Conservation (phyloP, 768 basidiomycete species). For the Multifurca ochricompacta region DNA sequence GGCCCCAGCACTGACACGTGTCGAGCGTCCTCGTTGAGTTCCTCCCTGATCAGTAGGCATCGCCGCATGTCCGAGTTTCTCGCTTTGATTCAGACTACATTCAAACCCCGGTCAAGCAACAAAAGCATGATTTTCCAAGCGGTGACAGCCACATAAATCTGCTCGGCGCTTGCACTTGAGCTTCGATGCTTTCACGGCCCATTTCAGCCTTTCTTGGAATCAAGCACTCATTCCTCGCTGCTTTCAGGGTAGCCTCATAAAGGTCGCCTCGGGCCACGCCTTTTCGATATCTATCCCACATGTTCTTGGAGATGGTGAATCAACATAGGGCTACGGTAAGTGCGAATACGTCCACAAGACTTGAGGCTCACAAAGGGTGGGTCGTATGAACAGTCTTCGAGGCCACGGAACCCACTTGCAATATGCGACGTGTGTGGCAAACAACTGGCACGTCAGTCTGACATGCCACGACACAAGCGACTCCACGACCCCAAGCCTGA, state of each 20-base stretch:
- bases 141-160: constrained; percentile 10
- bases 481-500: constrained; percentile 19
- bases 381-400: not conserved
- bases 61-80: constrained; percentile 4
- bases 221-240: not conserved
- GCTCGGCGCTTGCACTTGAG: not conserved
- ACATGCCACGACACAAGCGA: constrained; percentile 24
- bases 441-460: constrained; percentile 19
- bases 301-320: not conserved
- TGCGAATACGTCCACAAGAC: not conserved
- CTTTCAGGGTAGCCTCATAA: too few species aligned
- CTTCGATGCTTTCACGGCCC: not conserved
- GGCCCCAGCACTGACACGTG: constrained; percentile 5
- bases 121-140: constrained; percentile 2
- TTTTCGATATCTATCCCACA: not conserved
- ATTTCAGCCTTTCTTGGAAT: not conserved
- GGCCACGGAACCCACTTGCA: not conserved
- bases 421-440: constrained; percentile 19
- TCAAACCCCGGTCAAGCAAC: constrained; percentile 1
- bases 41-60: not conserved
- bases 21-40: not conserved
- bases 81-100: constrained; percentile 5
- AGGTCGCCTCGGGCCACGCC: not conserved
- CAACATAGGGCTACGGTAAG: not conserved
- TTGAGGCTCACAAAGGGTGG: not conserved